Evolutionary conservation across 2,329 filamentous ascomycete species (phyloP), one percentile per base, ranked within the genome.

Genomic region (Venturia asperata): DNA sequence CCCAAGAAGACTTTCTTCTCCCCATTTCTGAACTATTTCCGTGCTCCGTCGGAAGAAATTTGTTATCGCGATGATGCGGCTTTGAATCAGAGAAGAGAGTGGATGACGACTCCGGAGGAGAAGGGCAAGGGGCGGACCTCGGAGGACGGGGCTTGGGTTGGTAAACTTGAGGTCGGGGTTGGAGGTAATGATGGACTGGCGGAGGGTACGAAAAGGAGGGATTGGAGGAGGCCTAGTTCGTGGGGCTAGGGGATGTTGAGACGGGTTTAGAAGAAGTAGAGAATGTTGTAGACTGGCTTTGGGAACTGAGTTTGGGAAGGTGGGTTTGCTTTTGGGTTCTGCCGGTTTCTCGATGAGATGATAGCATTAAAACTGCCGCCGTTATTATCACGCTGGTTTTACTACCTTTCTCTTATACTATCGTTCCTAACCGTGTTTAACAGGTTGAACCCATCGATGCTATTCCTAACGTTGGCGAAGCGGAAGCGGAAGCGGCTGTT

Each of bases 211-310:
- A 27, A 27, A 17, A 37, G 15, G 15, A 27, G 52, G 30, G 52
- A 58, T 37, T 58, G 52, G 52, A 58, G 52, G 52, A 37, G 52
- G 52, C 27, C 27, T 58, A 37, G 52, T 37, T 19, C 37, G 15
- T 58, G 52, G 52, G 52, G 52, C 6, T 58, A 49, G 45, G 30
- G 11, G 47, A 10, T 21, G 21, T 5, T 13, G 9, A 21, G 21
- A 52, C 9, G 43, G 43, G 7, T 9, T 10, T n/a, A 11, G 45
- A 49, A 27, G 21, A 5, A 21, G 21, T 1, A 21, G 10, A 21
- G 21, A 13, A 11, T 7, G 47, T 10, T 27, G 11, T 39, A 39
- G 5, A 11, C 37, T 39, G 6, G 17, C 17, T 47, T 47, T 5
- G 6, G 6, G 43, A 47, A 7, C 43, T 19, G 43, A 15, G 43